Base-by-base conservation (phyloP, 345 rosid species). In the Laguncularia racemosa region DNA sequence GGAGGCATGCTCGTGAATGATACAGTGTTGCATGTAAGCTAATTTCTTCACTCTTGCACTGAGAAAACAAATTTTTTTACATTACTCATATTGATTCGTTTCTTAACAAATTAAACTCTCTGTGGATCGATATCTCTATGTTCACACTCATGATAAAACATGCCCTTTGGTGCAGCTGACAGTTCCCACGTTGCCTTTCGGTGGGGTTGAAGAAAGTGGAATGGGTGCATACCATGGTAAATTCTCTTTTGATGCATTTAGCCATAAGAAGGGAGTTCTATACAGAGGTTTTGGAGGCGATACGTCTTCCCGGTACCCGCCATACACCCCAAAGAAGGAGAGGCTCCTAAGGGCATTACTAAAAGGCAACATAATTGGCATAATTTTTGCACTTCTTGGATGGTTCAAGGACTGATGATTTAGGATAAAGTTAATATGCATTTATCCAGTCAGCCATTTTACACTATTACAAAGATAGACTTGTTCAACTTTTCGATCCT, bases 121-220 rank as follows among this genome's bases (percentile, higher is more conserved):
- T 6, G 40, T 33, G 7, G 5, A 33, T 6, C 40, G 7, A 33
- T 33, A 33, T 33, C 40, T 33, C 40, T 33, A 33, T 33, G 40
- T 6, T 3, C 40, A 33, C 11, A 33, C 11, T 33, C 40, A 33
- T 33, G 40, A 33, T 40, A 16, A 13, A 12, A 9, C 6, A 20
- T 15, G 16, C 19, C 46, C 45, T 45, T 17, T 57, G 14, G 17
- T 72, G 76, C 83, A 93, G 99, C 81, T 90, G 57, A 73, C 91
- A 0, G 71, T 79, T 18, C 87, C 52, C 52, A 61, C 73, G 19
- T 57, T 95, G 44, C 99, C 99, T 20, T 95, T 95, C 13, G 99
- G 99, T 64, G 97, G 97, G 60, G 95, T 95, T 3, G 97, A 95
- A 46, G 95, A 90, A 66, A 90, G 99, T 33, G 97, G 99, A 62